Base-by-base conservation (phyloP, 1,284 basidiomycete genomes). In the Cutaneotrichosporon spelunceum region DNA sequence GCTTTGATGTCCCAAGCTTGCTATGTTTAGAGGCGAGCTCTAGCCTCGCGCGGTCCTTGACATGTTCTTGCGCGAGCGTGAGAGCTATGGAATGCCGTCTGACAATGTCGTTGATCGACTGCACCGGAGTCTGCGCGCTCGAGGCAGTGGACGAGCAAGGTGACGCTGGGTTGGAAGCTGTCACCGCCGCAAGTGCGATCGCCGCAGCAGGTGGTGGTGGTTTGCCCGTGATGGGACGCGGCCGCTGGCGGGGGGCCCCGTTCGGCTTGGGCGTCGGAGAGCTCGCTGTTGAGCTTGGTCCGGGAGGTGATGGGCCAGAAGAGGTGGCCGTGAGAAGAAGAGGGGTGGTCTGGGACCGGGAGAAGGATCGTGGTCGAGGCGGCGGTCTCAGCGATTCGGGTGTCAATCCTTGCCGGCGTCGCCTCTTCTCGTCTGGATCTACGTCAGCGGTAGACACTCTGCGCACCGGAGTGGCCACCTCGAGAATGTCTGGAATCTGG, bases 51-150 rank as follows among this genome's bases (percentile, higher is more conserved):
- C 70, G 60, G 48, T 66, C 62, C 36, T 69, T 67, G 3, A 68
- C 69, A 14, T 61, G 65, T 45, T 52, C 63, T 16, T 70, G 52
- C 1, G 76, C 69, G 0, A 57, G 60, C n/a, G 64, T 60, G 14
- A 76, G 61, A 0, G 73, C 63, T 0, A 63, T 68, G 24, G 72
- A 72, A 61, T 82, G 80, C 14, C 68, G 65, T 9, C 71, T 64
- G 47, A 82, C 73, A 61, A 83, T 82, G 44, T 82, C 81, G 44
- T 76, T 73, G 50, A 80, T 80, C 1, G 76, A 73, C 57, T 57
- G 60, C 3, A 61, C 60, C 7, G 52, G 60, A 9, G 49, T 57
- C n/a, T 50, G 49, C 3, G 55, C 21, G 45, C 49, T 49, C 21
- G 53, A 52, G 10, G 29, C 11, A 10, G 26, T 24, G 9, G 60